Evolutionary conservation across 495 filamentous ascomycete genomes (phyloP), one percentile per base, ranked within the genome.

Genomic region (Pseudoneurospora amorphoporcata): DNA sequence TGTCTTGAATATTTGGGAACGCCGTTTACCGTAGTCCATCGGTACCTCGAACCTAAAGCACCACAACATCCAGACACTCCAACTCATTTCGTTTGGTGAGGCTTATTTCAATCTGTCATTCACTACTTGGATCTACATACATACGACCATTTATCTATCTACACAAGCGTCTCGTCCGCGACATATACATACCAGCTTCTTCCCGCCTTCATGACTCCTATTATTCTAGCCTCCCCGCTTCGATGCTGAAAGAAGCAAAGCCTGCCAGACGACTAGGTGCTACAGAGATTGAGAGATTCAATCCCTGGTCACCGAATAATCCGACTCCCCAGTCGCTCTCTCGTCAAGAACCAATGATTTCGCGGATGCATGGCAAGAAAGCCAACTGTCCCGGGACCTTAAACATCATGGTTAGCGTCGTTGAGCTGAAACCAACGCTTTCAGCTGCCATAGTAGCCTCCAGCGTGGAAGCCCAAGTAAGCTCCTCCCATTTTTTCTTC

Each of bases 401-500:
- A 5, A 98, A 94, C 23, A 77, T 95, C 92, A 81, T 98, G 85
- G 38, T 87, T 86, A 73, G 87, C 87, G 77, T 95, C 88, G 4
- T 93, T 92, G 3, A 94, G 89, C 81, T 98, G 94, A 72, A 98
- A 98, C 76, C 98, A 96, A 76, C 94, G 97, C 70, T 85, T 83
- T 69, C 86, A 82, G 72, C 84, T 88, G 3, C 91, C 95, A 76
- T 97, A 98, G 81, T 98, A 98, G 8, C 92, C 95, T 10, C 95
- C 95, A 43, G 95, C 95, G 77, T 95, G 98, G 72, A 98, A 89
- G 4, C 96, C 95, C 23, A 98, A 85, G 78, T 94, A 98, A 2
- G 84, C 81, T 5, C 96, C 96, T 9, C 95, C 96, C 17, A 9
- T 40, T 2, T 8, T 9, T 12, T 12, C 39, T 12, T 40, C 8